Evolutionary conservation across 2,329 filamentous ascomycete genomes (phyloP).

Genomic region (Didymella arachidicola): DNA sequence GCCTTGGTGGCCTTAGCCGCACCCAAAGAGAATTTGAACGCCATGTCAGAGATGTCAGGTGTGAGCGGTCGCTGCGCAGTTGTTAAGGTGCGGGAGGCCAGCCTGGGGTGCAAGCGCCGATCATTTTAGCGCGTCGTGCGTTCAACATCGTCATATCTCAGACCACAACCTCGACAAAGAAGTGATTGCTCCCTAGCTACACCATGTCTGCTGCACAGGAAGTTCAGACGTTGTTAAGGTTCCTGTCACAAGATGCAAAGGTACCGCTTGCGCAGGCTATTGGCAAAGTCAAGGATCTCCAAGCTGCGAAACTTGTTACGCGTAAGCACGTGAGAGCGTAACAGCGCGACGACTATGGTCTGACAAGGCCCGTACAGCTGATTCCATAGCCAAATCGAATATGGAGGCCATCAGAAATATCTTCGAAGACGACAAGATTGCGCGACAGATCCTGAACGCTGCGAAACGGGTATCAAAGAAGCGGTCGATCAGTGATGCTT

Average conservation of each 20-base stretch:
- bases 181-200: no score
- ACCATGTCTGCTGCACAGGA: slow-evolving; percentile 48
- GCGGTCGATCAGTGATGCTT: slow-evolving; percentile 51
- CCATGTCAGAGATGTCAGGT: slow-evolving; percentile 29
- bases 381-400: slow-evolving; percentile 60
- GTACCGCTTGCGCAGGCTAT: slow-evolving; percentile 64
- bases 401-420: slow-evolving; percentile 54
- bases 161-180: not conserved
- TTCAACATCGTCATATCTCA: slow-evolving; percentile 3
- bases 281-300: slow-evolving; percentile 62
- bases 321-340: slow-evolving; percentile 54
- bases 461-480: slow-evolving; percentile 66
- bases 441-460: slow-evolving; percentile 65
- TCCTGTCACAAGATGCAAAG: slow-evolving; percentile 66
- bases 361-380: slow-evolving; percentile 46
- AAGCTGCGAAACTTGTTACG: slow-evolving; percentile 58
- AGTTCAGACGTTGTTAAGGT: slow-evolving; percentile 61
- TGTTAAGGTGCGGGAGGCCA: slow-evolving; percentile 4
- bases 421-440: slow-evolving; percentile 61
- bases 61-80: slow-evolving; percentile 7
- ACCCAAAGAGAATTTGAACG: slow-evolving; percentile 43
- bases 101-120: slow-evolving; percentile 19
- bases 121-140: slow-evolving; percentile 26
- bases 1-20: slow-evolving; percentile 36
- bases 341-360: slow-evolving; percentile 18